Evolutionary conservation across 306 rosid species (phyloP), one percentile per base, ranked within the genome.

Genomic region (Trifolium fragiferum): DNA sequence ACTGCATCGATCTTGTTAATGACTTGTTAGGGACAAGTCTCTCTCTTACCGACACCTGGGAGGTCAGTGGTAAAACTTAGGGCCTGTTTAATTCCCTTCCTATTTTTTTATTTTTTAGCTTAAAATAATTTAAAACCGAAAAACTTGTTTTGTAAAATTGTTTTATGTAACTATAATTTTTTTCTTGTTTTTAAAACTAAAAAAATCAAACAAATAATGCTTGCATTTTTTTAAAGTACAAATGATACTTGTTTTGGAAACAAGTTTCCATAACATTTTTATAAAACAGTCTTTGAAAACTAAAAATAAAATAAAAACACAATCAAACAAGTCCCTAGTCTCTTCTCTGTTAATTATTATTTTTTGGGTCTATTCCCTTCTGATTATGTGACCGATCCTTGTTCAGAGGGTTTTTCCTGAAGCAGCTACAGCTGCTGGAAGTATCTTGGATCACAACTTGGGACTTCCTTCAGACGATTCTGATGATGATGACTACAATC

Each of bases 391-490:
- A 57, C 76, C 70, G 65, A 38, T 77, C 74, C 75, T 62, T 86
- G 70, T 75, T 85, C 93, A 95, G 99, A 95, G 87, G 80, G 89
- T 95, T 62, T 95, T 87, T 80, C 96, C 97, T 25, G 99, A 95
- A 87, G 99, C 90, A 66, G 96, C 96, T 16, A 82, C 80, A 18
- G 84, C 88, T 72, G 79, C 89, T 47, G 91, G 88, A 70, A 85
- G 77, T 63, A 86, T 85, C 71, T 85, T 61, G 82, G 90, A 90
- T 73, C 69, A 54, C 66, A 76, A 87, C 82, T 77, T 66, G 78
- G 90, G 89, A 72, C 89, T 92, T 70, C 90, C 93, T 76, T 92
- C 99, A 62, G 99, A 92, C 66, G 98, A 95, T 79, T 95, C 96
- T 33, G 97, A 80, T 51, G 99, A 94, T 68, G 89, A 82, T 81